Percentiles rank a stretch among this genome's conserved stretches.
Evolutionary conservation across 495 filamentous ascomycete genomes (phyloP).

Genomic region (Apodospora peruviana): DNA sequence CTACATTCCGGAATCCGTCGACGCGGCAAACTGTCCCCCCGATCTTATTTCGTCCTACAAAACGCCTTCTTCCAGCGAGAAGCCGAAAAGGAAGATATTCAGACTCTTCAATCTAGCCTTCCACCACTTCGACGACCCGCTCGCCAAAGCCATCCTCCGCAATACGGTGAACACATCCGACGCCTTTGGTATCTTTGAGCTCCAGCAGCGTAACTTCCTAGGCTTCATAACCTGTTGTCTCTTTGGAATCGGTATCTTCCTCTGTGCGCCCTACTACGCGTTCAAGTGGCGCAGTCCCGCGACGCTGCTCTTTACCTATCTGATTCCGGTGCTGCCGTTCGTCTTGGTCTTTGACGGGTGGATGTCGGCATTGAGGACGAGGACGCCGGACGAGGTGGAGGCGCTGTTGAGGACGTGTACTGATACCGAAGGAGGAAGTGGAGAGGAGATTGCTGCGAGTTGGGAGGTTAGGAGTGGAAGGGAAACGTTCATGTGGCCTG

Average conservation of each 20-base stretch:
- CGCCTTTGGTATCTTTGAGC: slow-evolving; percentile 69
- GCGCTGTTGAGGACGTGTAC: slow-evolving; percentile 46
- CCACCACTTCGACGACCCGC: slow-evolving; percentile 66
- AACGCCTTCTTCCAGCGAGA: slow-evolving; percentile 21
- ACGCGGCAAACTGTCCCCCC: slow-evolving; percentile 52
- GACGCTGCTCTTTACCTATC: slow-evolving; percentile 59
- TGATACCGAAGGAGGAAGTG: slow-evolving; percentile 39
- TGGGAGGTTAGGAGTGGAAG: slow-evolving; percentile 54
- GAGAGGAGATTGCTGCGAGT: slow-evolving; percentile 26
- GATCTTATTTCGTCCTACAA: slow-evolving; percentile 34
- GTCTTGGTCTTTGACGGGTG: slow-evolving; percentile 62
- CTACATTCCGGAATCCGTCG: slow-evolving; percentile 53
- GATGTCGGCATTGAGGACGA: slow-evolving; percentile 58
- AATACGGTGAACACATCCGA: slow-evolving; percentile 59
- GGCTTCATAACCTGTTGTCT: slow-evolving; percentile 50
- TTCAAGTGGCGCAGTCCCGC: slow-evolving; percentile 45
- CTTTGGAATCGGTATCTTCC: slow-evolving; percentile 48
- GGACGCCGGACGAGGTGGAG: slow-evolving; percentile 59
- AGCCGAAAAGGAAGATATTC: slow-evolving; percentile 47
- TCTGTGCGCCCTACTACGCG: slow-evolving; percentile 55
- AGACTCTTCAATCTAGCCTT: slow-evolving; percentile 68
- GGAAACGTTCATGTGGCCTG: slow-evolving; percentile 43
- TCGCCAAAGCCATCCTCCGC: slow-evolving; percentile 52
- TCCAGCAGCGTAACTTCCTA: slow-evolving; percentile 54
- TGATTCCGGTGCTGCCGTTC: slow-evolving; percentile 58